Conservation (phyloP, 805 yeast genomes). For the Hanseniaspora thailandica region DNA sequence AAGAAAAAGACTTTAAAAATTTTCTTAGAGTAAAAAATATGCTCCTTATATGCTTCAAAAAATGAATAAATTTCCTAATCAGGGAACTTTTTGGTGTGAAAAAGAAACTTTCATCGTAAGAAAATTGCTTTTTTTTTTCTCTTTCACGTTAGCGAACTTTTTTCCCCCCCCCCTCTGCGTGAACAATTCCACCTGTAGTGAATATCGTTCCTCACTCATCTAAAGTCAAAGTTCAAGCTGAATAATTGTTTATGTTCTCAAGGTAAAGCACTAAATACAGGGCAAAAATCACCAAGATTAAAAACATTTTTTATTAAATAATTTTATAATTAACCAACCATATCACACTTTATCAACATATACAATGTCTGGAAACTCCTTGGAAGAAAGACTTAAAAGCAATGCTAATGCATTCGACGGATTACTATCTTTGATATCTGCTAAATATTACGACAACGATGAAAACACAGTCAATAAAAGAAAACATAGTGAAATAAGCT, state of each 20-base stretch:
- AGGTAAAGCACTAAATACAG: no score
- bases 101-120: not conserved
- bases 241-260: not conserved
- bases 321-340: not conserved
- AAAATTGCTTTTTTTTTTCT: not conserved
- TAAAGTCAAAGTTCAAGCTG: not conserved
- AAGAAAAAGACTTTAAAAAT: no score
- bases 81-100: not conserved
- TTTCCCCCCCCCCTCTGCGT: not conserved
- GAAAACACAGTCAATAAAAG: slow-evolving; percentile 39
- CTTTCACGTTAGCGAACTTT: not conserved
- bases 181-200: not conserved
- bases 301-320: no score
- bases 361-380: slow-evolving; percentile 40
- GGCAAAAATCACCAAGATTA: not conserved
- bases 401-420: slow-evolving; percentile 82
- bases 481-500: slow-evolving; percentile 26
- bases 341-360: not conserved
- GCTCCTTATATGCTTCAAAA: not conserved
- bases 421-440: slow-evolving; percentile 78
- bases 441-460: slow-evolving; percentile 85
- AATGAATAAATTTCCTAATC: not conserved
- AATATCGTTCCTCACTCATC: not conserved
- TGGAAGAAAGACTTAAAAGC: slow-evolving; percentile 65
- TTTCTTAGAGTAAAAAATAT: no score